phyloP scores from a whole-genome alignment of 2,329 filamentous ascomycete genomes.

The Neonectria hederae region DNA sequence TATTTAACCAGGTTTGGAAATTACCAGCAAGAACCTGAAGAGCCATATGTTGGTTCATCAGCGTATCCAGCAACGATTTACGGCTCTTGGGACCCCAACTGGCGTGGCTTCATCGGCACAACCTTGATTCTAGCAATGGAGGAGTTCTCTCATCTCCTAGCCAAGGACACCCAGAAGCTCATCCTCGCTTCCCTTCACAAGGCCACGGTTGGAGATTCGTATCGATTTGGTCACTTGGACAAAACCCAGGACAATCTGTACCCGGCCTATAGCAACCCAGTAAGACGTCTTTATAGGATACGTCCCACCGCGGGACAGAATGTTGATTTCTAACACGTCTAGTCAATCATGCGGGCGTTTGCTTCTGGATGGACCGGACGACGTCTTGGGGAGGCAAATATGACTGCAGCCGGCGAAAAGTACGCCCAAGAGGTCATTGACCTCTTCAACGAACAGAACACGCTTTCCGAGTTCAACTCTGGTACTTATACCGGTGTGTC shows the following conservation, averaged over 20 bases:
- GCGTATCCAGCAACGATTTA: conserved; percentile 63
- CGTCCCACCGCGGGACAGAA: accelerated
- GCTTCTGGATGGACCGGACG: conserved; percentile 67
- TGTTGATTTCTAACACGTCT: neutral
- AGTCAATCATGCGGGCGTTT: conserved; percentile 69
- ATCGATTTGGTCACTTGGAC: conserved; percentile 66
- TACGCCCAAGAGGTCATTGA: conserved; percentile 66
- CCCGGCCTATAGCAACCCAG: conserved; percentile 68
- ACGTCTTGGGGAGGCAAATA: conserved; percentile 63
- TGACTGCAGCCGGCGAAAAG: conserved; percentile 65
- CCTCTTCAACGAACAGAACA: conserved; percentile 64
- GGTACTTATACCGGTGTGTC: conserved; percentile 72
- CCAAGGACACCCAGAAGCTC: conserved; percentile 47
- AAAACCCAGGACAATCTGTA: conserved; percentile 68
- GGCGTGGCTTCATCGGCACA: conserved; percentile 70
- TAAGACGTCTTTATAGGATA: conserved; percentile 31
- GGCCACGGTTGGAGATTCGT: conserved; percentile 66
- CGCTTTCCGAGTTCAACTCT: conserved; percentile 70
- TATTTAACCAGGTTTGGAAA: conserved; percentile 41
- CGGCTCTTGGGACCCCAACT: conserved; percentile 70
- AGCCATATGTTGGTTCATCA: conserved; percentile 63
- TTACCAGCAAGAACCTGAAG: conserved; percentile 65
- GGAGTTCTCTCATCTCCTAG: conserved; percentile 62
- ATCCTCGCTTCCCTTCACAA: conserved; percentile 65
- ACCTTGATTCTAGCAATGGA: conserved; percentile 67